Percentiles rank a stretch among this genome's conserved stretches.
Conservation (phyloP, 495 filamentous ascomycete species). For the Friedmanniomyces simplex region DNA sequence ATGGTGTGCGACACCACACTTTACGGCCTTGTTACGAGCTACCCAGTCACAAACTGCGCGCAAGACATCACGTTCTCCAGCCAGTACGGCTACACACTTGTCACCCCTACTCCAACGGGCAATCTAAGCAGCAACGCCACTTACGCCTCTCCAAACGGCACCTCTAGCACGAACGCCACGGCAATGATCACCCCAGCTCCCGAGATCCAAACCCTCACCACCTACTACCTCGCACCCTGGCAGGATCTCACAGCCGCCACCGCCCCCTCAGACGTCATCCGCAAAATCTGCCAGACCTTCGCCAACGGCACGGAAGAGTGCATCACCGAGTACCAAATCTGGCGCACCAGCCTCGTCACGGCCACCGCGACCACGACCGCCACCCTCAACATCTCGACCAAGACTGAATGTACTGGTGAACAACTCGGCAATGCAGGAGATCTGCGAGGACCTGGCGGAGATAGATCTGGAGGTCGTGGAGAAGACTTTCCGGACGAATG, state of each 20-base stretch:
- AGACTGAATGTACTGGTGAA: slow-evolving; percentile 21
- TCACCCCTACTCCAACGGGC: slow-evolving; percentile 18
- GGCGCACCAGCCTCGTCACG: slow-evolving; percentile 26
- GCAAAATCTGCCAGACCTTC: slow-evolving; percentile 24
- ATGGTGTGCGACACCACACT: slow-evolving; percentile 30
- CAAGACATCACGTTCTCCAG: slow-evolving; percentile 32
- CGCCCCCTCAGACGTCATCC: slow-evolving; percentile 22
- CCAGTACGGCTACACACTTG: slow-evolving; percentile 25
- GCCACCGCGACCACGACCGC: slow-evolving; percentile 14
- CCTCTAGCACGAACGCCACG: slow-evolving; percentile 1
- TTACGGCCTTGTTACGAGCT: slow-evolving; percentile 20
- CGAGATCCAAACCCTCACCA: slow-evolving; percentile 23
- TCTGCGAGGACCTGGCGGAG: slow-evolving; percentile 41
- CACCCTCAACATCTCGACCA: slow-evolving; percentile 24
- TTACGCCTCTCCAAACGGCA: not conserved
- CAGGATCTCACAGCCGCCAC: slow-evolving; percentile 24
- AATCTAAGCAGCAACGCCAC: slow-evolving; percentile 1
- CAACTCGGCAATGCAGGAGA: slow-evolving; percentile 24
- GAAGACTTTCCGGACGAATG: slow-evolving; percentile 45
- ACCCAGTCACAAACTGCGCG: slow-evolving; percentile 26
- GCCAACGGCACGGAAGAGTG: slow-evolving; percentile 24
- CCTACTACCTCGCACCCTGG: slow-evolving; percentile 30
- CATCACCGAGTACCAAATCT: slow-evolving; percentile 24
- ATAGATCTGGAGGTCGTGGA: slow-evolving; percentile 44
- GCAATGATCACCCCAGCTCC: slow-evolving; percentile 24